Percentiles rank a stretch among this genome's conserved stretches.
These are phyloP conservation scores for Trichothecium roseum DNA, from an alignment of 2,329 filamentous ascomycete genomes.

Conservation along the genomic window DNA sequence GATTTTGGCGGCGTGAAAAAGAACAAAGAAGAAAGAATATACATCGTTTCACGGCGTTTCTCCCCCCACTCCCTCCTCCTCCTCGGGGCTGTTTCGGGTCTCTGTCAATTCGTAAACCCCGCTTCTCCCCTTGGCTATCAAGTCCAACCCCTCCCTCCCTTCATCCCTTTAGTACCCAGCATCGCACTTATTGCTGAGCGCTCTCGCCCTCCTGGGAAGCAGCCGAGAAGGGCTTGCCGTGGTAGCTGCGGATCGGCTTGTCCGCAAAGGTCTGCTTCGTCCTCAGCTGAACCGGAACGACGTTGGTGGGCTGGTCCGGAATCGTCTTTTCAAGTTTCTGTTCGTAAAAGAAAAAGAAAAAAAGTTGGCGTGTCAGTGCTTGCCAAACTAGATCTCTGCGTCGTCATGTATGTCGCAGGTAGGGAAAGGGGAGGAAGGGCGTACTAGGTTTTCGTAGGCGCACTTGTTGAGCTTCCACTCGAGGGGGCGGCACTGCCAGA, in stretches of 20 bases:
- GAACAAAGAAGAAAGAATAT: too few relatives aligned
- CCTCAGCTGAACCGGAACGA: slow-evolving; percentile 65
- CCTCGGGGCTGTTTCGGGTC: too few relatives aligned
- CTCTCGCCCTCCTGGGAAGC: slow-evolving; percentile 16
- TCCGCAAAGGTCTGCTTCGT: slow-evolving; percentile 53
- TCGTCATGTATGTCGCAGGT: background rate
- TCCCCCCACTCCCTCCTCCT: too few relatives aligned
- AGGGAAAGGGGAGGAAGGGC: slow-evolving; percentile 20
- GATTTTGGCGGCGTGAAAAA: too few relatives aligned
- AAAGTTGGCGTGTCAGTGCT: too few relatives aligned
- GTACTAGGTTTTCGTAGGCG: slow-evolving; percentile 89
- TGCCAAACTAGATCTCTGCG: background rate
- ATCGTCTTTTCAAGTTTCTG: slow-evolving; percentile 76
- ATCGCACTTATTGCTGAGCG: slow-evolving; percentile 9
- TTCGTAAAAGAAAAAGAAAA: too few relatives aligned
- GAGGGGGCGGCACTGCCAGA: slow-evolving; percentile 84
- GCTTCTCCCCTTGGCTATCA: too few relatives aligned
- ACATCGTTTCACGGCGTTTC: too few relatives aligned
- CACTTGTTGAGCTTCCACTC: slow-evolving; percentile 93
- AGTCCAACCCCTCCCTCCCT: background rate
- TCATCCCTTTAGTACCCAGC: background rate
- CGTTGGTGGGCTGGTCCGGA: slow-evolving; percentile 59
- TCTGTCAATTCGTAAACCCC: too few relatives aligned
- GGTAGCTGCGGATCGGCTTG: slow-evolving; percentile 30
- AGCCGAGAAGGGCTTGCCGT: slow-evolving; percentile 31